phyloP scores from a whole-genome alignment of 1,139 yeast species.

The Blastobotrys niveus region DNA sequence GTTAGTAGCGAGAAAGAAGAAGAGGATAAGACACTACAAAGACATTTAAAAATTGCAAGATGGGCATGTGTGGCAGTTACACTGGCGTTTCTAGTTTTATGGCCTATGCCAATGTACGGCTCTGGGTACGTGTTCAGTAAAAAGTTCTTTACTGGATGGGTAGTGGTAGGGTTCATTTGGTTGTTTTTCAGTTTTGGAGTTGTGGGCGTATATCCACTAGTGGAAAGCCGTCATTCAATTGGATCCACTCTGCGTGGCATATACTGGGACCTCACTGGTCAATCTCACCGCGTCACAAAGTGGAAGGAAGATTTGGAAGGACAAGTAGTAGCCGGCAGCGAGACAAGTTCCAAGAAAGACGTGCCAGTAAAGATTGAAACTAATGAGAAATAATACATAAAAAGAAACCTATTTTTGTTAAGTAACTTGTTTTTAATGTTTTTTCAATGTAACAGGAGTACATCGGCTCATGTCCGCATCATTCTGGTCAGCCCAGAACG shows the following conservation, averaged over 20 bases:
- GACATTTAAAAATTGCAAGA: slow-evolving; percentile 31
- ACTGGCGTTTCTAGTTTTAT: slow-evolving; percentile 32
- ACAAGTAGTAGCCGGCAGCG: neutral
- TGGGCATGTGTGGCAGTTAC: slow-evolving; percentile 36
- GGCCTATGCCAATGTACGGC: slow-evolving; percentile 47
- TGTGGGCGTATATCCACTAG: slow-evolving; percentile 40
- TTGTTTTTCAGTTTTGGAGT: slow-evolving; percentile 37
- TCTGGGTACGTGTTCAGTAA: slow-evolving; percentile 39
- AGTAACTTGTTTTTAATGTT: no score
- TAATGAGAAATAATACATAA: no score
- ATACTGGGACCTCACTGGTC: slow-evolving; percentile 77
- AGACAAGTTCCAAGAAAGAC: neutral
- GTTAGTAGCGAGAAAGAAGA: slow-evolving; percentile 16
- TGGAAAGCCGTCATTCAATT: slow-evolving; percentile 49
- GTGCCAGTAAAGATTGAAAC: neutral
- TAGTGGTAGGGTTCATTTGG: slow-evolving; percentile 40
- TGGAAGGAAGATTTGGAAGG: neutral
- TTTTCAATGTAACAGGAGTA: slow-evolving; percentile 1
- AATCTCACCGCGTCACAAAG: no score
- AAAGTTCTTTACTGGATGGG: slow-evolving; percentile 42
- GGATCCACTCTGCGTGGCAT: slow-evolving; percentile 59
- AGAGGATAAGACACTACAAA: slow-evolving; percentile 5
- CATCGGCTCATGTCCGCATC: slow-evolving; percentile 3
- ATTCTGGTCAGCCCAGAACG: slow-evolving; percentile 3
- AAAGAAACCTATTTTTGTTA: no score